Evolutionary conservation across 2,329 filamentous ascomycete genomes (phyloP).

Genomic region (Zalaria obscura): DNA sequence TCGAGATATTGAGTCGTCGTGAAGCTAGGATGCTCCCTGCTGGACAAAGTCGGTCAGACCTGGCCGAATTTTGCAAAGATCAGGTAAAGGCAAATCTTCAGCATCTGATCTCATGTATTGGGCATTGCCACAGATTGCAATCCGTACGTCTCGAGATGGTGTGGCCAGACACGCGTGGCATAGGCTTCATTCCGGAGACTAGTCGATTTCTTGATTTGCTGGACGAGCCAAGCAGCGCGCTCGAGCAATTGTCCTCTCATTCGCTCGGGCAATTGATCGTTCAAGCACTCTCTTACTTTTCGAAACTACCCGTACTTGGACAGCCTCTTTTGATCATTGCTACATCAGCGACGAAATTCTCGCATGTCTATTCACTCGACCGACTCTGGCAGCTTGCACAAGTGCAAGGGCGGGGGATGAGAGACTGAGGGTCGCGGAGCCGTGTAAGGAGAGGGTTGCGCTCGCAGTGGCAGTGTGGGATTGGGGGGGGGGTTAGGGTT

Average conservation of each 20-base stretch:
- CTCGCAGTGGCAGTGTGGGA: too few relatives aligned
- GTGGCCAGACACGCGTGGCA: background rate
- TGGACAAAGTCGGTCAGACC: background rate
- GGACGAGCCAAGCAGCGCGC: background rate
- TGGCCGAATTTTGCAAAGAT: background rate
- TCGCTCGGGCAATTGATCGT: background rate
- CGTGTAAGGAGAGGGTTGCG: too few relatives aligned
- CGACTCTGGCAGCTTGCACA: too few relatives aligned
- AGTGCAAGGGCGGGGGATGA: too few relatives aligned
- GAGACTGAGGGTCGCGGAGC: too few relatives aligned
- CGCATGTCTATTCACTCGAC: constrained; percentile 8
- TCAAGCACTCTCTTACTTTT: background rate
- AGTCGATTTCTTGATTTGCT: background rate
- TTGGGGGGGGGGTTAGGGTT: too few relatives aligned
- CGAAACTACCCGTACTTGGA: background rate
- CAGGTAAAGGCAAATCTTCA: background rate
- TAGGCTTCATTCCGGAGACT: background rate
- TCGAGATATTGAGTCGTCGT: background rate
- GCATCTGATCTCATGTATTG: background rate
- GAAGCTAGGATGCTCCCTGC: background rate
- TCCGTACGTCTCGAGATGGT: background rate
- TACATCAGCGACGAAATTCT: background rate
- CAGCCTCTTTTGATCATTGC: background rate
- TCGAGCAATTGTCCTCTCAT: background rate
- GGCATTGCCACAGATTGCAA: background rate